Evolutionary conservation across 208 protist species (phyloP).

Genomic region (Crithidia thermophila): DNA sequence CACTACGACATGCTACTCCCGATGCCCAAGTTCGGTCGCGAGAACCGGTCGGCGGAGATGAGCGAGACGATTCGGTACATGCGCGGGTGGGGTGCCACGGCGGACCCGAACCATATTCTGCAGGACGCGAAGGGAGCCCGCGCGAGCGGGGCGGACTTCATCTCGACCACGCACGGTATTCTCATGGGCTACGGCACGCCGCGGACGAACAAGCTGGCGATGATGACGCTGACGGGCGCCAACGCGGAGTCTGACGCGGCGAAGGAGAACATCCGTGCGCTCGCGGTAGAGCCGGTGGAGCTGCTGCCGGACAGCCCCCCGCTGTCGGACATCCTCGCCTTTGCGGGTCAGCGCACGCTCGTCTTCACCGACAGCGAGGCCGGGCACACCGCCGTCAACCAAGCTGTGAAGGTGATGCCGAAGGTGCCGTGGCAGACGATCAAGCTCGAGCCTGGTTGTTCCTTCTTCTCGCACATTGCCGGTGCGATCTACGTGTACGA

Average conservation of each 20-base stretch:
- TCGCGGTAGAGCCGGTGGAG: conserved; percentile 73
- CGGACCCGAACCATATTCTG: conserved; percentile 76
- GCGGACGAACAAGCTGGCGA: conserved; percentile 73
- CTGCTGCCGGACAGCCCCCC: conserved; percentile 73
- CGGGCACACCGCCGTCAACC: conserved; percentile 57
- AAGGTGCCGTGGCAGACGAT: conserved; percentile 76
- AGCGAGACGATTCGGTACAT: conserved; percentile 91
- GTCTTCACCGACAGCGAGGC: conserved; percentile 63
- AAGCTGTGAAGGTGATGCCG: conserved; percentile 40
- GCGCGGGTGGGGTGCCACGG: conserved; percentile 71
- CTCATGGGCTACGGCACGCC: conserved; percentile 76
- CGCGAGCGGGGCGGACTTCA: conserved; percentile 74
- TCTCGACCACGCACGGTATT: conserved; percentile 75
- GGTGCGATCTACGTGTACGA: conserved; percentile 82
- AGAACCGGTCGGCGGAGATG: conserved; percentile 77
- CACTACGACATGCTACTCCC: conserved; percentile 81
- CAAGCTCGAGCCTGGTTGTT: conserved; percentile 74
- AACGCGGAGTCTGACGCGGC: conserved; percentile 39
- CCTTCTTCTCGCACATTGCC: conserved; percentile 75
- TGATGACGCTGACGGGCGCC: conserved; percentile 55
- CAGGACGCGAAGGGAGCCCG: conserved; percentile 74
- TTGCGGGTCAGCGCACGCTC: conserved; percentile 73
- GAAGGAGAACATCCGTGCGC: conserved; percentile 42
- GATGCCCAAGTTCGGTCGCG: conserved; percentile 86
- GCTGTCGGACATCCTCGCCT: conserved; percentile 76